Base-by-base conservation (phyloP, 352 stramenopile species). In the Pythium phragmiticola region DNA sequence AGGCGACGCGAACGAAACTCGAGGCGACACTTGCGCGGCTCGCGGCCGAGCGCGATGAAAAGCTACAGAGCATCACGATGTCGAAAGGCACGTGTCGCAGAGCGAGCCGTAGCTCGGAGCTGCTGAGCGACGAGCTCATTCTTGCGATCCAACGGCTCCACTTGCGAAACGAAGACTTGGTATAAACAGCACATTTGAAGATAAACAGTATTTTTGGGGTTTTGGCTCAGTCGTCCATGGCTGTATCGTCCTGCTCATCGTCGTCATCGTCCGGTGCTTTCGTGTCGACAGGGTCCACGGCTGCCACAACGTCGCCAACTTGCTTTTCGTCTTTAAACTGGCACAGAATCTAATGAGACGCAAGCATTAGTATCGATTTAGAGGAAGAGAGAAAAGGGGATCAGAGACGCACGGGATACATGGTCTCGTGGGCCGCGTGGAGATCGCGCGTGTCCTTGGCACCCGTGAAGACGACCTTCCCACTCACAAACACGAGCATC, bases 401-500 rank as follows among this genome's bases (percentile, higher is more conserved):
- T 17, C 3, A 16, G 5, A 39, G 2, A 71, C 75, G 36, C 63
- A 94, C 85, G 23, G 82, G 83, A 19, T 86, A 84, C 54, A 97
- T 94, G 23, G 75, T 67, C 34, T 93, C 75, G 49, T 95, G 95
- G 3, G 90, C 95, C n/a, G 75, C 72, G 49, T 84, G 73, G 13
- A 98, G 72, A 55, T 97, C 77, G 46, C 74, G 72, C 33, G 80
- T 74, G 28, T 89, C 78, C 63, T 98, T 98, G 13, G 88, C 95
- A 54, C 97, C 96, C 0, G 96, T 99, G 66, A 99, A 95, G 11
- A 99, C 96, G 34, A 99, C 85, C 69, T 99, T 99, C 4, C 98
- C 98, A 57, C 90, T 94, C 21, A 99, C 97, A 78, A 99, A 99
- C 56, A 99, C 98, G 21, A 99, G 78, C n/a, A 99, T 84, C 53